Conservation (phyloP, 305 asterid genomes). For the Stenogyne calaminthoides region DNA sequence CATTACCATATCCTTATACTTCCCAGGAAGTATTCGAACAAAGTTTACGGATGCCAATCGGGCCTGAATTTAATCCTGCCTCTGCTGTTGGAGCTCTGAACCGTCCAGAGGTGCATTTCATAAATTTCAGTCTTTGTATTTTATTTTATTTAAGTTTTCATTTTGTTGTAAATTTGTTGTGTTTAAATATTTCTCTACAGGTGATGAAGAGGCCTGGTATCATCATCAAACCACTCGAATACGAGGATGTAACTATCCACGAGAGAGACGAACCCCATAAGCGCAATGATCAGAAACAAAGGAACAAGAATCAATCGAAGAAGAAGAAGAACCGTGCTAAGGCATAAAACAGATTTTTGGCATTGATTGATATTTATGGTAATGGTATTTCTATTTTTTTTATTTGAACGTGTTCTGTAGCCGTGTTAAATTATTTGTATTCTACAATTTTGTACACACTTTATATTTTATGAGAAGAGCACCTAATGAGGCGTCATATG, state of each 20-base stretch:
- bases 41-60: conserved; percentile 90
- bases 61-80: conserved; percentile 88
- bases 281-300: conserved; percentile 46
- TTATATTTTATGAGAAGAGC: background rate
- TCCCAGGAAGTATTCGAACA: conserved; percentile 78
- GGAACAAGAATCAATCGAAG: conserved; percentile 36
- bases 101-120: conserved; percentile 74
- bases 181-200: conserved; percentile 41
- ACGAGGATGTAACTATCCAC: conserved; percentile 54
- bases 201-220: conserved; percentile 82
- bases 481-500: background rate
- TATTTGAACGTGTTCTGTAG: background rate
- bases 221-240: conserved; percentile 73
- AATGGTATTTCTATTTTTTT: background rate
- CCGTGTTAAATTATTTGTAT: background rate
- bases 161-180: background rate
- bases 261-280: conserved; percentile 46
- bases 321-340: conserved; percentile 33
- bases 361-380: background rate
- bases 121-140: background rate
- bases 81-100: conserved; percentile 73
- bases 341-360: conserved; percentile 26
- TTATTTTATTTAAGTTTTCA: background rate
- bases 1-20: conserved; percentile 83
- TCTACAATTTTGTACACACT: conserved; percentile 17